phyloP scores from a whole-genome alignment of 352 stramenopile species.

The Thalassiosira mediterranea region DNA sequence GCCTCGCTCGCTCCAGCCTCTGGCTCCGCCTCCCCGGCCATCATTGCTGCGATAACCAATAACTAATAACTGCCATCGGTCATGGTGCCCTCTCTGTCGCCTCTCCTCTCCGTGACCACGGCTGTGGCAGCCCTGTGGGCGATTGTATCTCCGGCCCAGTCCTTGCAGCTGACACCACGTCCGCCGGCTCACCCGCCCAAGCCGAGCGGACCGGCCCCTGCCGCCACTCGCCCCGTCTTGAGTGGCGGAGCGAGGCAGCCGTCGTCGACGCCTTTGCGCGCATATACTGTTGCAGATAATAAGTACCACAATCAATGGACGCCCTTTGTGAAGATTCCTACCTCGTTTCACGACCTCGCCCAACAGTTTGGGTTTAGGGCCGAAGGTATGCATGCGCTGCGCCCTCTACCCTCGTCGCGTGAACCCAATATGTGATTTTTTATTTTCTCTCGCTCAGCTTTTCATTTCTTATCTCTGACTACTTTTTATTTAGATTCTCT shows the following conservation, averaged over 20 bases:
- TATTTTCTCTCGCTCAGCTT: too few species aligned
- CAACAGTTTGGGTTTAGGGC: conserved; percentile 6
- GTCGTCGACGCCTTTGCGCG: conserved; percentile 7
- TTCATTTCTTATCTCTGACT: conserved; percentile 1
- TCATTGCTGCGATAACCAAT: too few species aligned
- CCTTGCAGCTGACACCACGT: not conserved
- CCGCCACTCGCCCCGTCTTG: not conserved
- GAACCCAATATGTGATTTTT: too few species aligned
- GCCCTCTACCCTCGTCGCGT: too few species aligned
- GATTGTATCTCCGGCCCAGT: not conserved
- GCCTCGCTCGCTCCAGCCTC: too few species aligned
- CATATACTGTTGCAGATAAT: conserved; percentile 30
- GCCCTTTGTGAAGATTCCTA: conserved; percentile 15
- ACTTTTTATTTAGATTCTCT: conserved; percentile 18
- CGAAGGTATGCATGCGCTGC: too few species aligned
- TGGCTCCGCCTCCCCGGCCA: too few species aligned
- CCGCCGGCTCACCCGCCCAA: not conserved
- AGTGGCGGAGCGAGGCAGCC: not conserved
- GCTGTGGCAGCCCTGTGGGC: not conserved
- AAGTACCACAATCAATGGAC: conserved; percentile 11
- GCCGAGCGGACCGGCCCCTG: too few species aligned
- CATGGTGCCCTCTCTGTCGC: too few species aligned
- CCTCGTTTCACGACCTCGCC: conserved; percentile 14
- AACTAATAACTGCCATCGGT: too few species aligned
- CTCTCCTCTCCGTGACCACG: not conserved